phyloP scores from a whole-genome alignment of 768 basidiomycete species.

The Amanita rimosa region DNA sequence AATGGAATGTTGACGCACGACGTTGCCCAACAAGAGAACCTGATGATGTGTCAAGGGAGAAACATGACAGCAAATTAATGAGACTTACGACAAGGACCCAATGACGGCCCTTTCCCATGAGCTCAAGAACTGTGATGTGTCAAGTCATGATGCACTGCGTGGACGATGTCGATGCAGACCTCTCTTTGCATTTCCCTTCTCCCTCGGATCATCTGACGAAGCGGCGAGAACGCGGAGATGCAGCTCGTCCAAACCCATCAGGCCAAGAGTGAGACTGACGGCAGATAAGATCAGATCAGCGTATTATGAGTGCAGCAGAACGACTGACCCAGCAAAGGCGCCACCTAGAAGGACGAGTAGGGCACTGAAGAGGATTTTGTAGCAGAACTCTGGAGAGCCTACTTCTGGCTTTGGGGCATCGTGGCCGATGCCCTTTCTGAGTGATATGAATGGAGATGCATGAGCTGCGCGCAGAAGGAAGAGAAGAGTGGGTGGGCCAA shows the following conservation, averaged over 20 bases:
- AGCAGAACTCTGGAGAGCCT: conserved; percentile 63
- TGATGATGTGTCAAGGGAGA: conserved; percentile 14
- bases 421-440: conserved; percentile 2
- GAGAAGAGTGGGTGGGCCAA: background rate
- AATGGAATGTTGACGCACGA: conserved; percentile 34
- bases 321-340: conserved; percentile 79
- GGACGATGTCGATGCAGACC: conserved; percentile 25
- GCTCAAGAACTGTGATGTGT: conserved; percentile 28
- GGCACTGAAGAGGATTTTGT: conserved; percentile 55
- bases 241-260: conserved; percentile 91
- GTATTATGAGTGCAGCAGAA: background rate
- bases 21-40: conserved; percentile 85
- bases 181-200: conserved; percentile 60
- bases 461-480: background rate
- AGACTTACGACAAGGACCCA: conserved; percentile 84
- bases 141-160: background rate
- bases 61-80: background rate
- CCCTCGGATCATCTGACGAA: conserved; percentile 63
- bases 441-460: background rate
- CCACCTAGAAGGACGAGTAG: conserved; percentile 76
- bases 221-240: conserved; percentile 78
- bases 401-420: conserved; percentile 11
- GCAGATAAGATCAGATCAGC: background rate
- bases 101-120: conserved; percentile 63
- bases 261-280: conserved; percentile 70